Conservation (phyloP, 805 yeast species). For the Starmerella ratchasimensis region DNA sequence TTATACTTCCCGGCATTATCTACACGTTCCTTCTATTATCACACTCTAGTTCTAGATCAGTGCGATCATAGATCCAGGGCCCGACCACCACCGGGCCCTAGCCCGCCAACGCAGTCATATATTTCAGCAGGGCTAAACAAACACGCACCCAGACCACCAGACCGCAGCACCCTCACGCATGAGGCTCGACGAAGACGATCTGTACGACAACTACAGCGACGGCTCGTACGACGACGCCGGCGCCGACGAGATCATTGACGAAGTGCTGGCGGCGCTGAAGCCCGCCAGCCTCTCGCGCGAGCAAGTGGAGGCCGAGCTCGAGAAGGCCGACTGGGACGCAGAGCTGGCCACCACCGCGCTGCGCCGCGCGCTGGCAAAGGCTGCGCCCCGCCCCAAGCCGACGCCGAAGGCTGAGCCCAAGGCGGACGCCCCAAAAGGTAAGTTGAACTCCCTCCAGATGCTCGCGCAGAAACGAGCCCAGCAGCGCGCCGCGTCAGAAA, state of each 20-base stretch:
- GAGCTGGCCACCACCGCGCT: slow-evolving; percentile 20
- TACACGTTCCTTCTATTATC: no score
- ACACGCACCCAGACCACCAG: no score
- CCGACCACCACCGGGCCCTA: no score
- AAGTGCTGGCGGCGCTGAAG: slow-evolving; percentile 15
- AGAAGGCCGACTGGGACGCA: slow-evolving; percentile 20
- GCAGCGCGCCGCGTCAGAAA: no score
- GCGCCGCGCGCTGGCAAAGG: slow-evolving; percentile 12
- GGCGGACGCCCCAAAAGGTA: slow-evolving; percentile 15
- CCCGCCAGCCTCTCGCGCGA: slow-evolving; percentile 11
- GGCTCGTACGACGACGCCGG: slow-evolving; percentile 16
- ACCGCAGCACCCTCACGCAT: background rate
- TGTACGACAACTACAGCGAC: slow-evolving; percentile 16
- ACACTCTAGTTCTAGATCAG: no score
- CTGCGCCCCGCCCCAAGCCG: slow-evolving; percentile 3
- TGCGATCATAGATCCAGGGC: no score
- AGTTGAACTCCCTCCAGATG: slow-evolving; percentile 17
- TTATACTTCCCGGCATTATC: no score
- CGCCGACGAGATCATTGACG: slow-evolving; percentile 19
- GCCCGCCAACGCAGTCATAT: no score
- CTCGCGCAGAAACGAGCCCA: slow-evolving; percentile 13
- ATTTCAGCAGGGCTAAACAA: no score
- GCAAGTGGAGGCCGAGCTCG: slow-evolving; percentile 19
- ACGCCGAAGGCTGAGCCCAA: slow-evolving; percentile 4
- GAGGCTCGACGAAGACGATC: slow-evolving; percentile 18